Base-by-base conservation (phyloP, 2,329 filamentous ascomycete species). In the Sphaerulina musiva region DNA sequence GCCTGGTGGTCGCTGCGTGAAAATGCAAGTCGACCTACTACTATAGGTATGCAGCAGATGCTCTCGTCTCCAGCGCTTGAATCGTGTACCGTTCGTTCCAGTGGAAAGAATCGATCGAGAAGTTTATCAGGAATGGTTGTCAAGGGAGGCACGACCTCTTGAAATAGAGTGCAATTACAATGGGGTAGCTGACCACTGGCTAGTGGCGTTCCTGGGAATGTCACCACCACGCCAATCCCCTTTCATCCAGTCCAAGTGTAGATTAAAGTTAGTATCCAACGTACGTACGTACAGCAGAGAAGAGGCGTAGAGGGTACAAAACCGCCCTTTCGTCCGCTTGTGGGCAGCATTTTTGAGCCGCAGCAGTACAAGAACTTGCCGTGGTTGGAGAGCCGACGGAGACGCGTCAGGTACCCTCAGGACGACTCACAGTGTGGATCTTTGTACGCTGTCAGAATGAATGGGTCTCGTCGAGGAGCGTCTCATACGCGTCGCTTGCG, bases 71-170 rank as follows among this genome's bases (percentile, higher is more conserved):
- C 48, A n/a, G n/a, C 20, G 14, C 20, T 14, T 40, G 40, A 38
- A 10, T 32, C 23, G 29, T 6, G 8, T 14, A 20, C 3, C 12
- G 12, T 11, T n/a, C 20, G 20, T 20, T 20, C 2, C 8, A 45
- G 17, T 36, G 44, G 12, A 31, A 36, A 40, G 31, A 44, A 38
- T 43, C 39, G 32, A n/a, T 50, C 36, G 9, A 40, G 12, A 49
- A n/a, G 31, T 20, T 23, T 8, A n/a, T 38, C 41, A 31, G 26
- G 31, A 42, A 12, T 41, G 47, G 23, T 43, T 20, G 31, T 17
- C 12, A 51, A 31, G 48, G 48, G 41, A 45, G 40, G 48, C 32
- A 34, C 48, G 48, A 51, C 40, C 48, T 34, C 23, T 36, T 34
- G 23, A 29, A 23, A 50, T 50, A 43, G 26, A 29, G 26, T 7